Evolutionary conservation across 1,139 yeast genomes (phyloP).

Genomic region (Suhomyces panamericanus): DNA sequence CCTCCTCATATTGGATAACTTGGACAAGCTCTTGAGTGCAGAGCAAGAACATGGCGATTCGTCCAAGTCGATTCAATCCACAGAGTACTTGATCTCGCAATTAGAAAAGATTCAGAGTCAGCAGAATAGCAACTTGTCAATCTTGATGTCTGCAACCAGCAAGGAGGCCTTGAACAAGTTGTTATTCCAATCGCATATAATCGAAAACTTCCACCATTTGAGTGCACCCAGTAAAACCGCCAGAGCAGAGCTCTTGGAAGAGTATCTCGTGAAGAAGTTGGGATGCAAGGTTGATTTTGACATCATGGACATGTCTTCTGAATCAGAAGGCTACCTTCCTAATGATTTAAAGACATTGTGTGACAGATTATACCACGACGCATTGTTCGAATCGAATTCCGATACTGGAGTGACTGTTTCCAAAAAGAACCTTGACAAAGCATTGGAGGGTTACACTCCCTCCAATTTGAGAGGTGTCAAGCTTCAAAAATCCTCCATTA

Average conservation of each 20-base stretch:
- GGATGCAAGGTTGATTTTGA: conserved; percentile 46
- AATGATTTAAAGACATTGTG: conserved; percentile 71
- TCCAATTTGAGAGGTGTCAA: conserved; percentile 85
- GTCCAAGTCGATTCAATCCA: conserved; percentile 56
- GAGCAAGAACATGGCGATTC: conserved; percentile 72
- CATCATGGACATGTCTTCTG: conserved; percentile 68
- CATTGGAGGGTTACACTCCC: conserved; percentile 72
- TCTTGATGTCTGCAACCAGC: conserved; percentile 60
- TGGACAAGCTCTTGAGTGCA: conserved; percentile 74
- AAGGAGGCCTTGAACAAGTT: conserved; percentile 65
- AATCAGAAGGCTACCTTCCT: conserved; percentile 89
- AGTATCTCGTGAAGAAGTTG: conserved; percentile 41
- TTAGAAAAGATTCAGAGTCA: conserved; percentile 41
- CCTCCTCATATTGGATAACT: conserved; percentile 71
- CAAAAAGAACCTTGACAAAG: conserved; percentile 49
- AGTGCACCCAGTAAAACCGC: conserved; percentile 70
- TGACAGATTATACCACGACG: conserved; percentile 74
- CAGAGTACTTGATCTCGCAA: conserved; percentile 46
- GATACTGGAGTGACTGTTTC: conserved; percentile 20
- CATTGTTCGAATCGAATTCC: conserved; percentile 37
- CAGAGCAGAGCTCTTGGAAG: conserved; percentile 52
- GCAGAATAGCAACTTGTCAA: conserved; percentile 47
- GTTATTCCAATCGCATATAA: conserved; percentile 66
- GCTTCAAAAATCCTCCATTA: conserved; percentile 70
- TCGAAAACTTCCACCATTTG: conserved; percentile 63